Conservation (phyloP, 352 stramenopile species). For the Globisporangium iwayamae region DNA sequence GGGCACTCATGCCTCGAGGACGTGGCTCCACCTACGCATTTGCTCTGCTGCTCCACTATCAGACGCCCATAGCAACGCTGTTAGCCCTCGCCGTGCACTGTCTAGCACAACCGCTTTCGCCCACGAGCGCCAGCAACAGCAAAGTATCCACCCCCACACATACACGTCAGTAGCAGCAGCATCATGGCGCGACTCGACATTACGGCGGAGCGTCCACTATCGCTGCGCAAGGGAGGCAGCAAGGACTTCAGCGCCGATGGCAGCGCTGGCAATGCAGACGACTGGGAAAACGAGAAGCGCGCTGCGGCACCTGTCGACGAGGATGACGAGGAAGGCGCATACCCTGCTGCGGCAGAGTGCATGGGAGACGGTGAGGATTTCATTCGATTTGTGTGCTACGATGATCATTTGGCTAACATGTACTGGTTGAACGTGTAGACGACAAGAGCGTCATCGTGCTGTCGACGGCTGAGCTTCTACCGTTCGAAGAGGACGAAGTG, state of each 20-base stretch:
- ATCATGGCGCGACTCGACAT: slow-evolving; percentile 14
- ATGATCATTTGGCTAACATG: slow-evolving; percentile 4
- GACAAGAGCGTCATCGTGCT: slow-evolving; percentile 46
- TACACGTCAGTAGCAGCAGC: too few relatives aligned
- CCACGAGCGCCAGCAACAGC: neutral
- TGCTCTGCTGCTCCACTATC: too few relatives aligned
- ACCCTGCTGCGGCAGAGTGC: neutral
- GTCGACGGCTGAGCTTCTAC: slow-evolving; percentile 34
- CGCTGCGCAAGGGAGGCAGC: neutral
- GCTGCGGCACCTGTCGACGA: slow-evolving; percentile 10
- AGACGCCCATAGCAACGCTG: neutral
- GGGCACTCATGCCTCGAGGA: slow-evolving; percentile 2
- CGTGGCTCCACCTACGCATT: neutral
- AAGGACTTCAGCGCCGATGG: neutral
- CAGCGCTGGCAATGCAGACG: neutral
- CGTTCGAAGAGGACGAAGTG: slow-evolving; percentile 19
- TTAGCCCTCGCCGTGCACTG: neutral
- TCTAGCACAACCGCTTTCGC: slow-evolving; percentile 4
- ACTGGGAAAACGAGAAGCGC: slow-evolving; percentile 13
- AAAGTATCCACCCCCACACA: neutral
- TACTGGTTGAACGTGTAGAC: slow-evolving; percentile 13
- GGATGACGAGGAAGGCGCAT: slow-evolving; percentile 3
- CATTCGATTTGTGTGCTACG: slow-evolving; percentile 6
- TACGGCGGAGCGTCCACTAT: neutral
- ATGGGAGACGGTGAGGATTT: neutral